Percentiles rank a stretch among this genome's conserved stretches.
Conservation (phyloP, 108 stramenopile species). For the Pseudonitzschia delicatissima region DNA sequence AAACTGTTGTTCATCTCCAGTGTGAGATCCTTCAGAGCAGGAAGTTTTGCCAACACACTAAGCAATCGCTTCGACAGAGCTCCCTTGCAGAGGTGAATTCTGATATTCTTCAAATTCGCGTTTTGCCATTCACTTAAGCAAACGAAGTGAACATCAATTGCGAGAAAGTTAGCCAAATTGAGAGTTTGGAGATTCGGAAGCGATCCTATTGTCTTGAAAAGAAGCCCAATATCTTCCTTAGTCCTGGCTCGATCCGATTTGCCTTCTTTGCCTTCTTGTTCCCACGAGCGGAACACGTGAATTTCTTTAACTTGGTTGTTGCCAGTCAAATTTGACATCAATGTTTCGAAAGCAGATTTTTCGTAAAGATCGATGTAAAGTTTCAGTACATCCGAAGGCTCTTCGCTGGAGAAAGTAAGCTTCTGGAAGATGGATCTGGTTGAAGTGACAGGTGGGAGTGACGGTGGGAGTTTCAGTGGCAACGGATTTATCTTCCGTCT, state of each 20-base stretch:
- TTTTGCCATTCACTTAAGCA: constrained; percentile 6
- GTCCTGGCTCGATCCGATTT: neutral
- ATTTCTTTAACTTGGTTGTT: neutral
- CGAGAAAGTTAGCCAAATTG: constrained; percentile 2
- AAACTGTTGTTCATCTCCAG: constrained; percentile 9
- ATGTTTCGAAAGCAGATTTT: neutral
- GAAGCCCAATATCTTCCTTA: constrained; percentile 1
- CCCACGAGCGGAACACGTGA: constrained; percentile 9
- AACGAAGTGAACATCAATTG: neutral
- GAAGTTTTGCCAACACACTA: neutral
- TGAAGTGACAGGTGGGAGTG: too few relatives aligned
- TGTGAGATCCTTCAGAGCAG: neutral
- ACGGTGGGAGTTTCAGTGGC: too few relatives aligned
- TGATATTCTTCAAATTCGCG: neutral
- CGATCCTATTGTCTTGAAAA: constrained; percentile 8
- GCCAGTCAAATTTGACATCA: constrained; percentile 1
- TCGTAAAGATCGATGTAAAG: constrained; percentile 10
- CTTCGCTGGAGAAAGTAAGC: too few relatives aligned
- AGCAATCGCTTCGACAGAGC: constrained; percentile 7
- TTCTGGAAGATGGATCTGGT: too few relatives aligned
- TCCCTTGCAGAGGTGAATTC: constrained; percentile 9
- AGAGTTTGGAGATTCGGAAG: constrained; percentile 10
- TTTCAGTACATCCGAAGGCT: too few relatives aligned
- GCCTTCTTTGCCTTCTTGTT: neutral
- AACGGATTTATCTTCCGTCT: too few relatives aligned